Conservation (phyloP, 176 grass and related monocot species). For the Hyparrhenia diplandra region DNA sequence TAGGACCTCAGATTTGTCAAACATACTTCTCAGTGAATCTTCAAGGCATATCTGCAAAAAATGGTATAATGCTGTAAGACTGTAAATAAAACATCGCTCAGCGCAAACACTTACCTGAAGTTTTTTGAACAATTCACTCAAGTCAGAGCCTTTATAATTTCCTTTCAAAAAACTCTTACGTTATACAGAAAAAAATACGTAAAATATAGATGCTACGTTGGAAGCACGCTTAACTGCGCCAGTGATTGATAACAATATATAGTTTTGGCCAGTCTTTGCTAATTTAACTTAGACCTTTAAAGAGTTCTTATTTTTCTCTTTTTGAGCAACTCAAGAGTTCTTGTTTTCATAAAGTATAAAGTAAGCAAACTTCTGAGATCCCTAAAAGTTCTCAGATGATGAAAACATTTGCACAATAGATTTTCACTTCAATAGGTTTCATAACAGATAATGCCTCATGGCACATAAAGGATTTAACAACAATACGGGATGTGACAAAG, state of each 20-base stretch:
- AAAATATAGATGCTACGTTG: background rate
- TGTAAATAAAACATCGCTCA: background rate
- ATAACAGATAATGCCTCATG: background rate
- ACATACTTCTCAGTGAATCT: slow-evolving; percentile 11
- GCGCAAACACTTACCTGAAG: background rate
- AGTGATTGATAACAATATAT: background rate
- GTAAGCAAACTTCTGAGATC: background rate
- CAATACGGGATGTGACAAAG: background rate
- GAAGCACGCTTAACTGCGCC: background rate
- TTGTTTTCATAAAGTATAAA: background rate
- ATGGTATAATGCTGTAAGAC: slow-evolving; percentile 4
- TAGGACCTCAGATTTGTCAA: slow-evolving; percentile 25
- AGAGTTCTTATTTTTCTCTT: background rate
- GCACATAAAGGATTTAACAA: background rate
- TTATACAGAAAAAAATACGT: background rate
- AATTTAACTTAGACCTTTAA: background rate
- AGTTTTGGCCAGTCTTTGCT: background rate
- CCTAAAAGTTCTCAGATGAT: too few relatives aligned
- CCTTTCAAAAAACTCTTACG: background rate
- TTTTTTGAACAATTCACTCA: slow-evolving; percentile 1
- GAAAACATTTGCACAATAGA: background rate
- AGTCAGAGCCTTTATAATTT: background rate
- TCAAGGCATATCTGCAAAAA: slow-evolving; percentile 5
- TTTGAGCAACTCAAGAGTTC: background rate
- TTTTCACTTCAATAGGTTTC: background rate